A percentile compares a stretch with the other conserved stretches of the same genome.
Evolutionary conservation across 257 asterid species (phyloP).

Genomic region (Lycium barbarum): DNA sequence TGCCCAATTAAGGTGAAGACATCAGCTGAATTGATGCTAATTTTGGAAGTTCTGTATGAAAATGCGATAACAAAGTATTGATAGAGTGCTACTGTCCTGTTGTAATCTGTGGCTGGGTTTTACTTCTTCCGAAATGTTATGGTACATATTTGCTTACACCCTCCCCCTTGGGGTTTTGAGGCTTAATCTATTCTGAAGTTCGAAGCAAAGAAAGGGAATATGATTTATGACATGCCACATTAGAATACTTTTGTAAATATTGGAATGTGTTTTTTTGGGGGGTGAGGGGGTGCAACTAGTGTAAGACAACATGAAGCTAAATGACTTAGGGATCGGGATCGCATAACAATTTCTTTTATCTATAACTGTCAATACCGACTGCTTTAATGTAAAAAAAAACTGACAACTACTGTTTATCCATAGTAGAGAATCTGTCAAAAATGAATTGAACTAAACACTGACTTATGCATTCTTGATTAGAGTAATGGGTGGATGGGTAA

Average conservation of each 20-base stretch:
- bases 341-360: neutral
- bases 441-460: neutral
- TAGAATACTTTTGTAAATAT: neutral
- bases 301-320: conserved; percentile 7
- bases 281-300: neutral
- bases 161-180: neutral
- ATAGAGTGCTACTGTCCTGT: neutral
- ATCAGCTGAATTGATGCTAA: conserved; percentile 15
- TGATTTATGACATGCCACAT: neutral
- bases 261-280: neutral
- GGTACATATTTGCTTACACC: neutral
- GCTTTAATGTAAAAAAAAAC: neutral
- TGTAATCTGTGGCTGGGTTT: neutral
- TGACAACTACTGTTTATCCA: conserved; percentile 4
- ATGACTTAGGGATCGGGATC: neutral
- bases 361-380: neutral
- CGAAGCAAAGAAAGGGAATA: neutral
- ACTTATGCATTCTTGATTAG: neutral
- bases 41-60: neutral
- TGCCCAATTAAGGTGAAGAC: neutral
- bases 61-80: neutral
- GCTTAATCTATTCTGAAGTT: neutral
- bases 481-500: neutral
- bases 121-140: neutral
- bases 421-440: neutral